Conservation (phyloP, 129 eudicot species). For the Tanacetum coccineum region DNA sequence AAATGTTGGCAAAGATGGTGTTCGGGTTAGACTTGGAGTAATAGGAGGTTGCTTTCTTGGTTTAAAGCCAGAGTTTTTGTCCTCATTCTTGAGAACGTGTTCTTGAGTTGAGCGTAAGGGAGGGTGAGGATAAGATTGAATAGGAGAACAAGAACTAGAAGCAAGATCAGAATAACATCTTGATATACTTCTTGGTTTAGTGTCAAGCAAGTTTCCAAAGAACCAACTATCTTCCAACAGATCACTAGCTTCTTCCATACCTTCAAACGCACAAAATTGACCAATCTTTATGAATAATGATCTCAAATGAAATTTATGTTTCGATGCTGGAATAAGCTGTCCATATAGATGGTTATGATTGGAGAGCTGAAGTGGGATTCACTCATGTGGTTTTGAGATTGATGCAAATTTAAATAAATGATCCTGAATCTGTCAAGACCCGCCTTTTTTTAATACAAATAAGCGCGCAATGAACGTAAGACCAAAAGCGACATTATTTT, state of each 20-base stretch:
- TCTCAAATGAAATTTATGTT: conserved; percentile 9
- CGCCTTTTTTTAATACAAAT: conserved; percentile 1
- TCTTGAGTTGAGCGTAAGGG: conserved; percentile 38
- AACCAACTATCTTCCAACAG: conserved; percentile 84
- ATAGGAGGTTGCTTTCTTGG: conserved; percentile 33
- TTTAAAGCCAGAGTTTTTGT: conserved; percentile 17
- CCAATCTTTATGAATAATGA: conserved; percentile 15
- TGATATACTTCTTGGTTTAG: conserved; percentile 43
- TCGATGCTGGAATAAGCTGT: conserved; percentile 31
- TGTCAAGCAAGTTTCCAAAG: conserved; percentile 38
- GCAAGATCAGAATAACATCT: conserved; percentile 63
- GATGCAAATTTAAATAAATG: conserved; percentile 20
- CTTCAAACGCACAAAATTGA: conserved; percentile 28
- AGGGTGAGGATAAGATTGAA: conserved; percentile 30
- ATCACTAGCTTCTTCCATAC: conserved; percentile 49
- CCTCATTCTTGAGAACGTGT: conserved; percentile 22
- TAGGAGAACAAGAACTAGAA: conserved; percentile 23
- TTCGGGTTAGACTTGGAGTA: conserved; percentile 30
- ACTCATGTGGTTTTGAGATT: conserved; percentile 37
- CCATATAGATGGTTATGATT: conserved; percentile 26
- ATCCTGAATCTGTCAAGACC: conserved; percentile 5
- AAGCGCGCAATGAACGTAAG: conserved; percentile 18
- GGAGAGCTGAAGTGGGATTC: conserved; percentile 48
- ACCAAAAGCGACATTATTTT: conserved; percentile 24
- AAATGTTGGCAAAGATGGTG: conserved; percentile 49